These are phyloP conservation scores for Solanum ahanhuiri DNA, from an alignment of 257 asterid species.

Conservation along the genomic window DNA sequence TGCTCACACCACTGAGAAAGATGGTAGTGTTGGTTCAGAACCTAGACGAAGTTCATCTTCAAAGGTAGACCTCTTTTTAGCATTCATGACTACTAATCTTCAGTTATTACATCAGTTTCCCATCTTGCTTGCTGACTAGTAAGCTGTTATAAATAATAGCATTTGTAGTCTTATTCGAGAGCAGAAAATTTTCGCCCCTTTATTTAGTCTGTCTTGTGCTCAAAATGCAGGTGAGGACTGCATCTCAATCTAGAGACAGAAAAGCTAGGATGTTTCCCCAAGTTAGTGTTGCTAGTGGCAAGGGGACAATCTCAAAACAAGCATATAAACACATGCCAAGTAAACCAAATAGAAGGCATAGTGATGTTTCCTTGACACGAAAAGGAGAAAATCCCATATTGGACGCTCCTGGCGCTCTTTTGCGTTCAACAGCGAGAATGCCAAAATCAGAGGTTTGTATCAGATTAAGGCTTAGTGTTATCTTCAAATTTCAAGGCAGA, in stretches of 20 bases:
- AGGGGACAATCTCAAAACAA: conserved; percentile 14
- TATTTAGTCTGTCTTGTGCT: background rate
- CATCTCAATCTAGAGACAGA: conserved; percentile 13
- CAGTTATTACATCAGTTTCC: background rate
- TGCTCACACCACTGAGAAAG: conserved; percentile 13
- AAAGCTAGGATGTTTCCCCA: conserved; percentile 19
- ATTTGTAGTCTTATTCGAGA: background rate
- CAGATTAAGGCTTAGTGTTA: background rate
- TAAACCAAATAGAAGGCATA: conserved; percentile 20
- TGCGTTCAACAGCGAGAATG: conserved; percentile 12
- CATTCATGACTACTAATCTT: background rate
- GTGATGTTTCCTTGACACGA: conserved; percentile 11
- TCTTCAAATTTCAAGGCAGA: background rate
- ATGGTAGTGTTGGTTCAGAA: background rate
- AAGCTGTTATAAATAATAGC: background rate
- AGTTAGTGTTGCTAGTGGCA: conserved; percentile 16
- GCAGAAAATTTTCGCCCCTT: background rate
- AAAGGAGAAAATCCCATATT: conserved; percentile 20
- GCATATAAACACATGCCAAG: conserved; percentile 15
- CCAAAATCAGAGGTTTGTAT: conserved; percentile 33
- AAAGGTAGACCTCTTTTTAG: conserved; percentile 26
- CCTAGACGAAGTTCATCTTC: conserved; percentile 4
- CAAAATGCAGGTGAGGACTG: conserved; percentile 28
- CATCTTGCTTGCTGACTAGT: background rate
- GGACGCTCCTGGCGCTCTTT: conserved; percentile 15